Base-by-base conservation (phyloP, 768 basidiomycete species). In the Macrolepiota dolichaula region DNA sequence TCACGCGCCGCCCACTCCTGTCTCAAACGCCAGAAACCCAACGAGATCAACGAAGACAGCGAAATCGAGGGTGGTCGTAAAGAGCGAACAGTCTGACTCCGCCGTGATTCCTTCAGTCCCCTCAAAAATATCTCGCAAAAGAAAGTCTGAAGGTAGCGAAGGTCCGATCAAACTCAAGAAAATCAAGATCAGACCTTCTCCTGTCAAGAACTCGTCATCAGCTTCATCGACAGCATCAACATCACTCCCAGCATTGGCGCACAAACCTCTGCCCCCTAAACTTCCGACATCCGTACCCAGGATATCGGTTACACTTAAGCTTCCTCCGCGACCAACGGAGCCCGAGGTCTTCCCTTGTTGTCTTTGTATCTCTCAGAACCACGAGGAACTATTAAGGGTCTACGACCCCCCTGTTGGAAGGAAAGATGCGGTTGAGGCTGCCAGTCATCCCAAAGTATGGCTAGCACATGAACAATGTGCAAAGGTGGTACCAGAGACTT, bases 401-500 rank as follows among this genome's bases (percentile, higher is more conserved):
- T 81, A 87, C 37, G 87, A 91, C 61, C 86, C 87, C 17, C 91
- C 91, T 2, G 56, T 77, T 5, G 74, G 77, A 35, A 76, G 82
- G 65, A 84, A 77, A 63, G 86, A 87, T 52, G 76, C 80, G 12
- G 71, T 77, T 4, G 82, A 83, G 40, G 79, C 77, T 51, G 71
- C 78, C 46, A 74, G 80, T 27, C 73, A 78, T 56, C 76, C 80
- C 13, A 77, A 76, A 49, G 68, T 74, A 5, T 92, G 89, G 88
- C 80, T 81, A 80, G 93, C 92, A 0, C 94, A 97, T 71, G 87
- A 87, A 65, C 73, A 79, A 7, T 96, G 94, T 69, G 94, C 90
- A 4, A 83, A 78, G 42, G 82, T 92, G 15, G 81, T 97, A 7
- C 96, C 96, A 0, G 94, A 98, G 72, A 94, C 95, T 0, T 96